phyloP scores from a whole-genome alignment of 441 rosid genomes.

The Erodium trifolium region DNA sequence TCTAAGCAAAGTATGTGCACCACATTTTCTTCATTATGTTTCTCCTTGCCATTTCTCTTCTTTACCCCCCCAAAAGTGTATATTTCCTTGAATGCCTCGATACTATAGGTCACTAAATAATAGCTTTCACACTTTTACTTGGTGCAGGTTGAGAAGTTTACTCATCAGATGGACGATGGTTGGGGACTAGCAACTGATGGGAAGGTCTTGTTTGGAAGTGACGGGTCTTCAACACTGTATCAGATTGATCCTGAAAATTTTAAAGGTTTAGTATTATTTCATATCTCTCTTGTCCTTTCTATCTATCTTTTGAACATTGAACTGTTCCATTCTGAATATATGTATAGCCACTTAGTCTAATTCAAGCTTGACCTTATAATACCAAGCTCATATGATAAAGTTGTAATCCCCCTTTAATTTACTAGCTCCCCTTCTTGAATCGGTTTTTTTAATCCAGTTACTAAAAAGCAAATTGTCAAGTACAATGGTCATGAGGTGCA shows the following conservation, averaged over 20 bases:
- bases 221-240: constrained; percentile 84
- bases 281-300: background rate
- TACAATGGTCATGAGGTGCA: constrained; percentile 52
- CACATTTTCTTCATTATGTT: constrained; percentile 16
- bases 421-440: background rate
- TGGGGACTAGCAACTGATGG: constrained; percentile 98
- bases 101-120: constrained; percentile 4
- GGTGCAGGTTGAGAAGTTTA: constrained; percentile 55
- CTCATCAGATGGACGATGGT: constrained; percentile 85
- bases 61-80: background rate
- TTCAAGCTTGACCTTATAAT: background rate
- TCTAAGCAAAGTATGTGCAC: constrained; percentile 70
- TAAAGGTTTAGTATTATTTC: constrained; percentile 45
- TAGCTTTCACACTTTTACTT: constrained; percentile 11
- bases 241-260: constrained; percentile 59
- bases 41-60: constrained; percentile 5
- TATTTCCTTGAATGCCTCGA: constrained; percentile 11
- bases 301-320: background rate
- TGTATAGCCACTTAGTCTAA: background rate
- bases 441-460: constrained; percentile 42
- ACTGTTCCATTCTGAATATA: background rate
- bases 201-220: constrained; percentile 68
- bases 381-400: background rate
- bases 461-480: constrained; percentile 38
- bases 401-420: background rate